A percentile compares a stretch with the other conserved stretches of the same genome.
Conservation (phyloP, 2,329 filamentous ascomycete genomes). For the Kalmusia sp. region DNA sequence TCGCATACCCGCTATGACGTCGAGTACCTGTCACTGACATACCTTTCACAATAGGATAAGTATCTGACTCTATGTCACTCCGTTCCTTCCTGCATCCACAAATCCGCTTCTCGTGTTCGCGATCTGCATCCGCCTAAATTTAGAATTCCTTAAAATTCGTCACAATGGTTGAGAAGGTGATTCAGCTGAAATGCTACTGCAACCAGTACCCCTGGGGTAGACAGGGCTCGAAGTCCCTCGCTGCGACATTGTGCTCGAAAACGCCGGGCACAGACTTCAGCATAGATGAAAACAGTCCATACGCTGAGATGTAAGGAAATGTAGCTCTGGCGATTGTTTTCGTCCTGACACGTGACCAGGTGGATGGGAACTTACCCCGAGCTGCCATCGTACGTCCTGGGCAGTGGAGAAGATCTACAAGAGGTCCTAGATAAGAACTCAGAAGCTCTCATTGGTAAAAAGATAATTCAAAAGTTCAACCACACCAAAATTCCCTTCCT, state of each 20-base stretch:
- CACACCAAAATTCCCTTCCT: constrained; percentile 72
- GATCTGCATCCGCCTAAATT: too few species aligned
- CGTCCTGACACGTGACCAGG: constrained; percentile 30
- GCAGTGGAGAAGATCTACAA: constrained; percentile 68
- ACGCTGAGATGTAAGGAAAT: constrained; percentile 67
- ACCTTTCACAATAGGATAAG: constrained; percentile 7
- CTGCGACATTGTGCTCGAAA: constrained; percentile 69
- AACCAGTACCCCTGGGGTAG: constrained; percentile 76
- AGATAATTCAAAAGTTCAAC: constrained; percentile 67
- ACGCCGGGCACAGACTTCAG: constrained; percentile 69
- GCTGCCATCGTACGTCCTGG: constrained; percentile 69
- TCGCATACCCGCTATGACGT: constrained; percentile 40
- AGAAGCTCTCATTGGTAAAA: constrained; percentile 68
- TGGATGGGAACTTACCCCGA: constrained; percentile 82
- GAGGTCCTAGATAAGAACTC: constrained; percentile 69
- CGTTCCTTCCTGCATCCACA: background rate
- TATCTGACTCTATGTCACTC: constrained; percentile 6
- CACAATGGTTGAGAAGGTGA: constrained; percentile 58
- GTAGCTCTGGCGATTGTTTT: too few species aligned
- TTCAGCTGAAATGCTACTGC: constrained; percentile 62
- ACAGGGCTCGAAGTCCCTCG: constrained; percentile 69
- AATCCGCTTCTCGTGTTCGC: background rate
- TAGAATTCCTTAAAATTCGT: background rate
- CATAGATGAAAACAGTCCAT: constrained; percentile 68
- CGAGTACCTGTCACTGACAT: constrained; percentile 31